Evolutionary conservation across 192 early-diverging fungal genomes (phyloP).

Genomic region (Coemansia sp.): DNA sequence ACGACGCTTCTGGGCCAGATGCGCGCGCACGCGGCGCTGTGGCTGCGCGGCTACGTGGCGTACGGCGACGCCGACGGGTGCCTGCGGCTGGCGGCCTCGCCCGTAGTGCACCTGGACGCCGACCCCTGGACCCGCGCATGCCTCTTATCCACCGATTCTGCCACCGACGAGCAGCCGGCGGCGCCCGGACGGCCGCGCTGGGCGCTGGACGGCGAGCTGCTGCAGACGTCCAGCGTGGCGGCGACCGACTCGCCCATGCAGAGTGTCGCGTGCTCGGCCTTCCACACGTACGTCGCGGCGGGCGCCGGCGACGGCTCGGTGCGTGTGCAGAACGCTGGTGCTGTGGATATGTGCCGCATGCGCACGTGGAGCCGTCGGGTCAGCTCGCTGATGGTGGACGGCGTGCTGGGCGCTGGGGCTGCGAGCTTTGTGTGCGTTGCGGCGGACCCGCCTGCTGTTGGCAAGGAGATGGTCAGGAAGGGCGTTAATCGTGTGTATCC

Average conservation of each 20-base stretch:
- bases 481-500: conserved; percentile 6
- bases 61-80: conserved; percentile 22
- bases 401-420: background rate
- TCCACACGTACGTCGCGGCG: conserved; percentile 24
- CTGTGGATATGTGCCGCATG: background rate
- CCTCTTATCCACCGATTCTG: background rate
- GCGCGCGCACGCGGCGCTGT: conserved; percentile 2
- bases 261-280: conserved; percentile 9
- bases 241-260: background rate
- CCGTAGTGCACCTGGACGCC: background rate
- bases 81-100: conserved; percentile 12
- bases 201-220: too few relatives aligned
- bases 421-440: background rate
- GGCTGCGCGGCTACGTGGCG: conserved; percentile 16
- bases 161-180: background rate
- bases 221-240: too few relatives aligned
- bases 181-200: background rate
- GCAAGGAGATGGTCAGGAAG: background rate
- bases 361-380: conserved; percentile 7
- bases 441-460: background rate
- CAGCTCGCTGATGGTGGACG: conserved; percentile 12
- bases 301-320: conserved; percentile 14
- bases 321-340: conserved; percentile 13
- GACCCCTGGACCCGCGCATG: conserved; percentile 1
- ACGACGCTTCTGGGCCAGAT: conserved; percentile 8